phyloP scores from a whole-genome alignment of 345 rosid genomes.

The Garcia nutans region DNA sequence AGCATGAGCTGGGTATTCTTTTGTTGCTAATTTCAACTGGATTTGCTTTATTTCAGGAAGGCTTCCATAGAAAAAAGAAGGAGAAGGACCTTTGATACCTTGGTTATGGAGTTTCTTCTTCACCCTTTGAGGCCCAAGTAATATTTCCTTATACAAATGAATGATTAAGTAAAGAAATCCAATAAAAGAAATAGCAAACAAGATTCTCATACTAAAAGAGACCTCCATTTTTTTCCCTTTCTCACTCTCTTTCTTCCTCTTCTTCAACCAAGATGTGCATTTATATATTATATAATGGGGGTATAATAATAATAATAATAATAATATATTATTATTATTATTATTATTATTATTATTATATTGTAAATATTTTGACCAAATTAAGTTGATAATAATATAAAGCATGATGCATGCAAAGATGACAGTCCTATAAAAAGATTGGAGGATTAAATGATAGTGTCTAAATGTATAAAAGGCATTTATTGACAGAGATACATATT shows the following conservation, averaged over 20 bases:
- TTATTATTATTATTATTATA: too few relatives aligned
- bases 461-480: not conserved
- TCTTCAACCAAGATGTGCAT: not conserved
- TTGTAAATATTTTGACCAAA: not conserved
- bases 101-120: slow-evolving; percentile 50
- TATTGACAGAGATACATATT: not conserved
- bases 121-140: slow-evolving; percentile 28
- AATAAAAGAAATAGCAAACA: not conserved
- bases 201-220: not conserved
- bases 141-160: slow-evolving; percentile 18
- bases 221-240: not conserved
- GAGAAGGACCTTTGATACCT: slow-evolving; percentile 68
- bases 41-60: slow-evolving; percentile 63
- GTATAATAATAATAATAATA: not conserved
- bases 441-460: not conserved
- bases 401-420: slow-evolving; percentile 14
- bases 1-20: not conserved
- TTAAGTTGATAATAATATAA: not conserved
- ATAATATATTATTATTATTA: too few relatives aligned
- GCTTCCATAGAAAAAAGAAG: slow-evolving; percentile 61
- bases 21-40: slow-evolving; percentile 24
- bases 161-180: slow-evolving; percentile 18
- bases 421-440: not conserved
- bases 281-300: not conserved
- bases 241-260: not conserved